Evolutionary conservation across 192 early-diverging fungal species (phyloP).

Genomic region (Diversispora epigaea): DNA sequence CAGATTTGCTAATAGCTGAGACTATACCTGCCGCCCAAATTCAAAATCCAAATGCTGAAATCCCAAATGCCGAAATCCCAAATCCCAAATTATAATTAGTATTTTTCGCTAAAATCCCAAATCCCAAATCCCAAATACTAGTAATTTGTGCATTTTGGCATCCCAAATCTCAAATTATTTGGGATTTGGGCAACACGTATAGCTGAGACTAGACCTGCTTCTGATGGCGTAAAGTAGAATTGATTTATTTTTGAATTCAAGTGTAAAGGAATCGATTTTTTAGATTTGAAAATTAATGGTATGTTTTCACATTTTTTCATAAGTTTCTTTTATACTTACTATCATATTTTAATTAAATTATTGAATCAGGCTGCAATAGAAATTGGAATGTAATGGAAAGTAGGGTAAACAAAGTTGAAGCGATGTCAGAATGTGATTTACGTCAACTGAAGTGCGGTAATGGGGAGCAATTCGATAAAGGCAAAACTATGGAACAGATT

Average conservation of each 20-base stretch:
- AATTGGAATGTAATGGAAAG: neutral
- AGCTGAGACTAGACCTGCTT: neutral
- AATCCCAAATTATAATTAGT: too few species aligned
- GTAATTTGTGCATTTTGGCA: too few species aligned
- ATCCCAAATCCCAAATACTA: too few species aligned
- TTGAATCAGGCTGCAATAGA: neutral
- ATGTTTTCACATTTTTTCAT: slow-evolving; percentile 1
- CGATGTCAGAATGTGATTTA: neutral
- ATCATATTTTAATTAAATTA: neutral
- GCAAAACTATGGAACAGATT: neutral
- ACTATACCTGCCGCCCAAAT: too few species aligned
- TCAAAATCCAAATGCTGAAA: too few species aligned
- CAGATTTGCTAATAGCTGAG: neutral
- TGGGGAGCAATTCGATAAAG: neutral
- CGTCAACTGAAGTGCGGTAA: neutral
- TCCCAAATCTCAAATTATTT: too few species aligned
- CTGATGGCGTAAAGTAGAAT: neutral
- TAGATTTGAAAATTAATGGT: neutral
- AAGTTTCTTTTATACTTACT: neutral
- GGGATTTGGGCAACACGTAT: too few species aligned
- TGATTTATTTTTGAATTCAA: neutral
- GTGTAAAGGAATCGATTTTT: neutral
- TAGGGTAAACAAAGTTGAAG: neutral
- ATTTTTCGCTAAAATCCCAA: too few species aligned
- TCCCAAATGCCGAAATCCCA: too few species aligned